Percentiles rank a stretch among this genome's conserved stretches.
These are phyloP conservation scores for Aspergillus chevalieri DNA, from an alignment of 2,329 filamentous ascomycete species.

Conservation along the genomic window DNA sequence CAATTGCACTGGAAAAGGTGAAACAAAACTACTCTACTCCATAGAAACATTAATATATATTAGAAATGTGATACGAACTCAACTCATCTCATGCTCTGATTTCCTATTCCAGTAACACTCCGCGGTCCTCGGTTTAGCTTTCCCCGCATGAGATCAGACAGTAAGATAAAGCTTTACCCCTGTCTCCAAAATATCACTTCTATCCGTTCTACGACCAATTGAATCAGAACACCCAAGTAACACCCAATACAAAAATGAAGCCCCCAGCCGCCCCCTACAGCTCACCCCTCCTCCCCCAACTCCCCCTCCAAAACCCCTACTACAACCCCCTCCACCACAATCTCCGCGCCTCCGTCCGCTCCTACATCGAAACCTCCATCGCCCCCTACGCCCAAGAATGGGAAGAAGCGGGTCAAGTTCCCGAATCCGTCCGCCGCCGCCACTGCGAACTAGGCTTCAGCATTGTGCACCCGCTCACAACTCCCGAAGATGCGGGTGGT, in stretches of 20 bases:
- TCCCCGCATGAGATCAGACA: slow-evolving; percentile 3
- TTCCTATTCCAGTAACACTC: not conserved
- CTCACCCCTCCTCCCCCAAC: slow-evolving; percentile 44
- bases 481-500: slow-evolving; percentile 34
- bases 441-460: slow-evolving; percentile 37
- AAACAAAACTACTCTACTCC: too few relatives aligned
- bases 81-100: not conserved
- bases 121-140: slow-evolving; percentile 4
- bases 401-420: slow-evolving; percentile 54
- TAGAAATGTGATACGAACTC: too few relatives aligned
- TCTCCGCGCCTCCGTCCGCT: slow-evolving; percentile 52
- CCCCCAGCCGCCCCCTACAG: slow-evolving; percentile 32
- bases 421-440: slow-evolving; percentile 33
- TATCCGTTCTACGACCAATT: not conserved
- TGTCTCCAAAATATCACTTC: not conserved
- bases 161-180: slow-evolving; percentile 3
- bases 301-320: slow-evolving; percentile 43
- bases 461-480: slow-evolving; percentile 32
- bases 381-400: slow-evolving; percentile 57
- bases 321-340: slow-evolving; percentile 57
- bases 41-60: too few relatives aligned
- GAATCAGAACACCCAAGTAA: not conserved
- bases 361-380: slow-evolving; percentile 55
- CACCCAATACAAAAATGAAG: slow-evolving; percentile 10
- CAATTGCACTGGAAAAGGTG: not conserved